Percentiles rank a stretch among this genome's conserved stretches.
Evolutionary conservation across 495 filamentous ascomycete genomes (phyloP).

Genomic region (Aspergillus diversus): DNA sequence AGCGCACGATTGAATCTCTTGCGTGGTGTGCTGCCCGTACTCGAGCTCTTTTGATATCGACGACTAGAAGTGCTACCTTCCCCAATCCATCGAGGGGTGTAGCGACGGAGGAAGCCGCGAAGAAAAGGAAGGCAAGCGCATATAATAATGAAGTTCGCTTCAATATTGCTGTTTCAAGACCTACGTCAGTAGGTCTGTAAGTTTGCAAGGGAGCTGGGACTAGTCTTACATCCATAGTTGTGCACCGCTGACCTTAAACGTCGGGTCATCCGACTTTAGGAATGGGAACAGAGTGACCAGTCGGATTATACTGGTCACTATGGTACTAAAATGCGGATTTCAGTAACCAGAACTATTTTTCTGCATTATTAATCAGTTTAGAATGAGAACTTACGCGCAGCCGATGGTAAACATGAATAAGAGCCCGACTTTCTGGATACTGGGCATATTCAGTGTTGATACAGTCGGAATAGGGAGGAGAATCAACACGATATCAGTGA

Average conservation of each 20-base stretch:
- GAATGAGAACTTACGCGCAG: constrained; percentile 27
- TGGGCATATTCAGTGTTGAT: constrained; percentile 25
- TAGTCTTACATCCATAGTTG: constrained; percentile 18
- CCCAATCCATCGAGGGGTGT: constrained; percentile 13
- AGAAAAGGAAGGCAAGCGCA: constrained; percentile 18
- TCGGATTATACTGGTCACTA: constrained; percentile 19
- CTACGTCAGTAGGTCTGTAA: not conserved
- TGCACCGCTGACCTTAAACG: constrained; percentile 11
- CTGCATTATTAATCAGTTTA: not conserved
- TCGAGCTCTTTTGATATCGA: constrained; percentile 10
- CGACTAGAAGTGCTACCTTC: constrained; percentile 6
- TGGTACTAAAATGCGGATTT: not conserved
- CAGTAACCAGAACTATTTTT: not conserved
- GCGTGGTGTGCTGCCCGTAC: constrained; percentile 2
- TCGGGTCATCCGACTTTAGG: constrained; percentile 7
- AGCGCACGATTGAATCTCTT: not conserved
- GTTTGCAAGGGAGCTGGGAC: not conserved
- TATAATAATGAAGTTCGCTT: constrained; percentile 21
- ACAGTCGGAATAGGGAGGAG: constrained; percentile 39
- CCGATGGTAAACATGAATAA: constrained; percentile 31
- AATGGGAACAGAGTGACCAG: constrained; percentile 18
- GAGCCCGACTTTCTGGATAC: constrained; percentile 28
- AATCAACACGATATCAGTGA: constrained; percentile 41
- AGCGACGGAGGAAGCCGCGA: constrained; percentile 14
- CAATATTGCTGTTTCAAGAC: constrained; percentile 14